A percentile compares a stretch with the other conserved stretches of the same genome.
phyloP scores from a whole-genome alignment of 371 early-diverging fungal genomes.

The Blakeslea trispora region DNA sequence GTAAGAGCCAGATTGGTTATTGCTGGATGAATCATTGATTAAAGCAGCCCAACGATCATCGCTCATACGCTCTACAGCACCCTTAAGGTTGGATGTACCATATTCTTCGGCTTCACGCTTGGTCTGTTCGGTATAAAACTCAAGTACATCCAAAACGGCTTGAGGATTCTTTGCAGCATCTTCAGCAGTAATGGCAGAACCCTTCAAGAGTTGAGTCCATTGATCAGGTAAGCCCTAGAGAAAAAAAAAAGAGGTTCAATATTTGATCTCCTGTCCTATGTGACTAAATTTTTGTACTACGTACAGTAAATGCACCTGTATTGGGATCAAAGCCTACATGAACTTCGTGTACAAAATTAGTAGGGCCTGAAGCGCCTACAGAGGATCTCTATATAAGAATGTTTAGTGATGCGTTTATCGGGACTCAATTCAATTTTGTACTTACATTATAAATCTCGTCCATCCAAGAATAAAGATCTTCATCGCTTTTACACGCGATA shows the following conservation, averaged over 20 bases:
- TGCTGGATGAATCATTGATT: slow-evolving; percentile 23
- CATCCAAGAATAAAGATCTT: slow-evolving; percentile 87
- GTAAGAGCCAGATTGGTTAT: slow-evolving; percentile 3
- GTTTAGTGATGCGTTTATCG: slow-evolving; percentile 97
- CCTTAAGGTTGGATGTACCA: slow-evolving; percentile 38
- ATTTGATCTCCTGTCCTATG: slow-evolving; percentile 93
- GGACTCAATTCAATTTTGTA: no score
- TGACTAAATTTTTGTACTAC: slow-evolving; percentile 16
- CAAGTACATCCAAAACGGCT: slow-evolving; percentile 95
- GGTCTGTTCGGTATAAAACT: slow-evolving; percentile 90
- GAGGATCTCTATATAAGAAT: slow-evolving; percentile 60
- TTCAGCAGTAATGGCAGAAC: slow-evolving; percentile 92
- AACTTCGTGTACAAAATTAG: slow-evolving; percentile 82
- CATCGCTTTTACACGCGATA: slow-evolving; percentile 75
- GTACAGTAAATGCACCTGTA: slow-evolving; percentile 79
- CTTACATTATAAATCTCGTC: slow-evolving; percentile 81
- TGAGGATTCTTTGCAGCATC: slow-evolving; percentile 96
- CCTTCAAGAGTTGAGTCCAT: slow-evolving; percentile 89
- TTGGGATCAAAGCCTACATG: slow-evolving; percentile 88
- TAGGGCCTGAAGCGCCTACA: slow-evolving; percentile 72
- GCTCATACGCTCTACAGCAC: slow-evolving; percentile 44
- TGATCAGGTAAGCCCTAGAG: slow-evolving; percentile 90
- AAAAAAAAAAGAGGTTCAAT: slow-evolving; percentile 61
- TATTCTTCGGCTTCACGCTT: slow-evolving; percentile 56
- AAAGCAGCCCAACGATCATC: slow-evolving; percentile 54